Evolutionary conservation across 768 basidiomycete genomes (phyloP), one percentile per base, ranked within the genome.

Genomic region (Baorangia bicolor): DNA sequence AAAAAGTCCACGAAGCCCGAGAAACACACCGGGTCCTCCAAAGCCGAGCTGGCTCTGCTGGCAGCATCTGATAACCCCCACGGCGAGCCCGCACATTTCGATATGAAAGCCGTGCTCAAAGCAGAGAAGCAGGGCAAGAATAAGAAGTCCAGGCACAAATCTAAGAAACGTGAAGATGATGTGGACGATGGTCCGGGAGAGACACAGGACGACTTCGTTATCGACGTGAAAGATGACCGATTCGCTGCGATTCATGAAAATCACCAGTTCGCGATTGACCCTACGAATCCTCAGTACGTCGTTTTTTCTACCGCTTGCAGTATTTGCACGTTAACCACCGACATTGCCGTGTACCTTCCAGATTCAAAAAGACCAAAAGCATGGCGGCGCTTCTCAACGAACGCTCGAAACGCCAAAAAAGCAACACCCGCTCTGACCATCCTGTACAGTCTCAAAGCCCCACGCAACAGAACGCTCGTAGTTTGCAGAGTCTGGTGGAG

Each of bases 181-280:
- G 68, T 64, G 37, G 76, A 77, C 2, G 77, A 78, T 4, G 82
- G 81, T 21, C 80, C 82, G 28, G 71, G 73, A 44, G 93, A 94
- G 63, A 72, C 83, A 30, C 91, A 96, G 67, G 86, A 87, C 49
- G 83, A 86, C 56, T 98, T 98, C 70, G 70, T 78, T 40, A 84
- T 98, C 64, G 78, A 99, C 67, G 85, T 94, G 57, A 81, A 82
- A 63, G 97, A 99, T 65, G 82, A 87, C 11, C 87, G 97, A 16
- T 98, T 98, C 79, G 84, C 84, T 67, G 87, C 82, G 21, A 67
- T 98, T 41, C 90, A 94, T 64, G 92, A 97, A 62, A 89, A 98
- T 65, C 86, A 92, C 64, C 82, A 87, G 31, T 98, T 92, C 61
- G 95, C 96, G 0, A 94, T 99, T 61, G 97, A 99, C 71, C 96